These are phyloP conservation scores for Misopates orontium DNA, from an alignment of 257 asterid species.

Conservation along the genomic window DNA sequence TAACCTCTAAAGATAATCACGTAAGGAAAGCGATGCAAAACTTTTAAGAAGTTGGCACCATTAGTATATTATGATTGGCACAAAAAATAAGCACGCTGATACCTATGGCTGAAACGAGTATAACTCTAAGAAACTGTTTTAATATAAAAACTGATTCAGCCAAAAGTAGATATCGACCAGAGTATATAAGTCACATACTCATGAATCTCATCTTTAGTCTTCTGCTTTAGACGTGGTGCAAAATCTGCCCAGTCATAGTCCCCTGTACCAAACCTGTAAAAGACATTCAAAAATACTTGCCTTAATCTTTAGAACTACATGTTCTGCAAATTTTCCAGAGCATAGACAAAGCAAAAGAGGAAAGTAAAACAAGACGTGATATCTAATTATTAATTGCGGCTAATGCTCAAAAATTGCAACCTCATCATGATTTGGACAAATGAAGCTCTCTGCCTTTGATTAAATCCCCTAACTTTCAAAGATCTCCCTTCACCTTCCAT, in stretches of 20 bases:
- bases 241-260: conserved; percentile 85
- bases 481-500: conserved; percentile 98
- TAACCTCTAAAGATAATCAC: neutral
- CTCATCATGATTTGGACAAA: conserved; percentile 94
- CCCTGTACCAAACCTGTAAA: conserved; percentile 76
- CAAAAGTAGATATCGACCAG: conserved; percentile 14
- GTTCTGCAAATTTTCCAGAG: conserved; percentile 21
- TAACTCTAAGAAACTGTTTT: conserved; percentile 15
- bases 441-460: conserved; percentile 83
- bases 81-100: too few species aligned
- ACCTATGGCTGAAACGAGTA: neutral
- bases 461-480: conserved; percentile 79
- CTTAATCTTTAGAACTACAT: conserved; percentile 24
- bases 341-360: conserved; percentile 18
- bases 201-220: conserved; percentile 67
- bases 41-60: neutral
- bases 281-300: conserved; percentile 23
- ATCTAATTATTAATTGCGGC: conserved; percentile 4
- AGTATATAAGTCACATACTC: conserved; percentile 55
- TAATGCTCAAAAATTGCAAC: conserved; percentile 37
- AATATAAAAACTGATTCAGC: conserved; percentile 14
- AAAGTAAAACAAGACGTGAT: conserved; percentile 16
- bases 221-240: conserved; percentile 84
- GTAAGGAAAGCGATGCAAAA: neutral
- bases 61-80: neutral